Evolutionary conservation across 1,139 yeast genomes (phyloP).

Genomic region (Yamadazyma aaseri): DNA sequence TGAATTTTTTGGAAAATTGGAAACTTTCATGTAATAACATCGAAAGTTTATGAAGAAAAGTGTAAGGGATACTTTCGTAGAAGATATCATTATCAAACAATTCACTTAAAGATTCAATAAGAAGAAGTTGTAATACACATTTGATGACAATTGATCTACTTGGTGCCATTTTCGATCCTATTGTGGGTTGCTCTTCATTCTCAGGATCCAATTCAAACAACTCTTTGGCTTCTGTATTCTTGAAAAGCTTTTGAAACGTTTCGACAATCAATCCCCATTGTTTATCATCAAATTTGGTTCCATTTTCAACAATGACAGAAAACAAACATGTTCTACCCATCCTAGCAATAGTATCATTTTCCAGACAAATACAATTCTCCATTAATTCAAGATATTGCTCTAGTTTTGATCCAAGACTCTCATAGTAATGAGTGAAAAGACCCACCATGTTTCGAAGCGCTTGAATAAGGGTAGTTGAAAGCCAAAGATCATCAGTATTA

Average conservation of each 20-base stretch:
- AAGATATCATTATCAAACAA: slow-evolving; percentile 70
- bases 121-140: slow-evolving; percentile 82
- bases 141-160: slow-evolving; percentile 67
- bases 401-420: slow-evolving; percentile 66
- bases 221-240: slow-evolving; percentile 82
- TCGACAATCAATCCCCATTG: slow-evolving; percentile 78
- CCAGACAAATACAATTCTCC: slow-evolving; percentile 90
- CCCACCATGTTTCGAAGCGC: slow-evolving; percentile 89
- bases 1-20: slow-evolving; percentile 80
- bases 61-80: slow-evolving; percentile 66
- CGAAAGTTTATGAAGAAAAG: slow-evolving; percentile 59
- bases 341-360: slow-evolving; percentile 92
- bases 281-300: slow-evolving; percentile 53
- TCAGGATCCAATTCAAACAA: slow-evolving; percentile 70
- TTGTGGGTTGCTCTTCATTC: slow-evolving; percentile 12
- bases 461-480: slow-evolving; percentile 93
- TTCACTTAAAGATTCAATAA: slow-evolving; percentile 86
- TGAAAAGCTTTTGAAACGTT: slow-evolving; percentile 68
- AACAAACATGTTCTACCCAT: slow-evolving; percentile 90
- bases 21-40: slow-evolving; percentile 66
- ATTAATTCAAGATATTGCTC: slow-evolving; percentile 76
- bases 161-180: not conserved
- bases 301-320: slow-evolving; percentile 72
- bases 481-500: slow-evolving; percentile 75
- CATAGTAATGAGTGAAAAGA: slow-evolving; percentile 78